Evolutionary conservation across 163 green algal genomes (phyloP).

Genomic region (Coccomyxa subellipsoidea): DNA sequence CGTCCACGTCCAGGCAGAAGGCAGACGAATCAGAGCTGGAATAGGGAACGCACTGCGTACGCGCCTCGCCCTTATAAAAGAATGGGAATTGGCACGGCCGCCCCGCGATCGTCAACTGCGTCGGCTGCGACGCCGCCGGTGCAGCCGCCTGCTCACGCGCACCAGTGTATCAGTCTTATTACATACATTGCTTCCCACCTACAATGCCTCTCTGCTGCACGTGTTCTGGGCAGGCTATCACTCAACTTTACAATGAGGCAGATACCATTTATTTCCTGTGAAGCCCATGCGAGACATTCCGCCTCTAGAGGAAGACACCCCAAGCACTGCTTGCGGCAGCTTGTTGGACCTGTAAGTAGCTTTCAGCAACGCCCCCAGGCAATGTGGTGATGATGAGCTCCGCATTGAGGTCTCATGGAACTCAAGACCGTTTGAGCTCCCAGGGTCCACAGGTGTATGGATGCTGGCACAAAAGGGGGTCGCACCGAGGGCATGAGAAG

Average conservation of each 20-base stretch:
- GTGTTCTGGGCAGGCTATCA: too few species aligned
- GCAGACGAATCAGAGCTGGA: not conserved
- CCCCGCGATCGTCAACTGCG: not conserved
- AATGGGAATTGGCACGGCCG: constrained; percentile 2
- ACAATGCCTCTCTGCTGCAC: too few species aligned
- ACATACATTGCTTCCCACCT: too few species aligned
- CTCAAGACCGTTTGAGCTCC: too few species aligned
- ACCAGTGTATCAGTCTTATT: not conserved
- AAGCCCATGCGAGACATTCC: not conserved
- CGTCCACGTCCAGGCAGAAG: constrained; percentile 3
- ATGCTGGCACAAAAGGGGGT: not conserved
- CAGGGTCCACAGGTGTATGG: not conserved
- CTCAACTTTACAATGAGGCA: too few species aligned
- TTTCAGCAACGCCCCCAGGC: too few species aligned
- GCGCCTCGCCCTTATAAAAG: not conserved
- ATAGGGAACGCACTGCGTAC: not conserved
- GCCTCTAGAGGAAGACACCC: too few species aligned
- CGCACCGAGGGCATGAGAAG: not conserved
- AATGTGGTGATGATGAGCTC: too few species aligned
- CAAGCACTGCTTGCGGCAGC: not conserved
- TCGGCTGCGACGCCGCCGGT: not conserved
- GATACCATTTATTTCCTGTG: not conserved
- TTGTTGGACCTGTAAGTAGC: too few species aligned
- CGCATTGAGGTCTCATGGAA: too few species aligned
- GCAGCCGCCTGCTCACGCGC: not conserved